These are phyloP conservation scores for Yamadazyma olivae DNA, from an alignment of 805 yeast species.

Conservation along the genomic window DNA sequence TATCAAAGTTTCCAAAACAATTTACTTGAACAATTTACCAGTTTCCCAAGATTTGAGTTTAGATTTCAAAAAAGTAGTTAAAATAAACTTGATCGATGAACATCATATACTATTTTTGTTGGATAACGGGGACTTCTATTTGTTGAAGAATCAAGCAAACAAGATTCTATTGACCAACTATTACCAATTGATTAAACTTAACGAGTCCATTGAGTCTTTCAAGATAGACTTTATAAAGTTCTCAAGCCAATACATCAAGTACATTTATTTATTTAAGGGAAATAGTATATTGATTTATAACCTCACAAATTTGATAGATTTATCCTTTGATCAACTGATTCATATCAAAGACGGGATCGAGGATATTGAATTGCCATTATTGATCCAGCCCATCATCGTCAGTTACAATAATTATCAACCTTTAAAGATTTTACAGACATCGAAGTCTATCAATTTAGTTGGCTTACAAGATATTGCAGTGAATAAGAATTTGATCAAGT, in stretches of 20 bases:
- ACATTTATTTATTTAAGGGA: slow-evolving; percentile 37
- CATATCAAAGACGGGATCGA: slow-evolving; percentile 16
- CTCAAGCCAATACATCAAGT: slow-evolving; percentile 9
- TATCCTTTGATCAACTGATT: slow-evolving; percentile 17
- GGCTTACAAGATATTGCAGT: slow-evolving; percentile 38
- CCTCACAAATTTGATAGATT: slow-evolving; percentile 12
- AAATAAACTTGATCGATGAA: slow-evolving; percentile 23
- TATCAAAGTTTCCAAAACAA: slow-evolving; percentile 27
- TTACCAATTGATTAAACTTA: slow-evolving; percentile 32
- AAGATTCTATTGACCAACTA: slow-evolving; percentile 11
- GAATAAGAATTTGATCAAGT: slow-evolving; percentile 27
- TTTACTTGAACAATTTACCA: slow-evolving; percentile 30
- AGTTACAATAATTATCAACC: slow-evolving; percentile 23
- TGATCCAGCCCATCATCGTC: slow-evolving; percentile 25
- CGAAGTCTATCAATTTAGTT: slow-evolving; percentile 35
- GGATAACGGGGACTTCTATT: slow-evolving; percentile 36
- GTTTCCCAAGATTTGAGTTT: slow-evolving; percentile 16
- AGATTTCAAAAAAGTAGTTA: slow-evolving; percentile 18
- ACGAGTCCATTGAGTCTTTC: slow-evolving; percentile 29
- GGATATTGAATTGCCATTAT: slow-evolving; percentile 10
- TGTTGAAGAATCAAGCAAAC: slow-evolving; percentile 30
- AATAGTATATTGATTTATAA: slow-evolving; percentile 22
- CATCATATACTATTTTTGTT: slow-evolving; percentile 35
- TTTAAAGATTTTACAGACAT: slow-evolving; percentile 14
- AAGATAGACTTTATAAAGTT: slow-evolving; percentile 22